Conservation (phyloP, 164 flowering plant genomes). For the Annona cherimola region DNA sequence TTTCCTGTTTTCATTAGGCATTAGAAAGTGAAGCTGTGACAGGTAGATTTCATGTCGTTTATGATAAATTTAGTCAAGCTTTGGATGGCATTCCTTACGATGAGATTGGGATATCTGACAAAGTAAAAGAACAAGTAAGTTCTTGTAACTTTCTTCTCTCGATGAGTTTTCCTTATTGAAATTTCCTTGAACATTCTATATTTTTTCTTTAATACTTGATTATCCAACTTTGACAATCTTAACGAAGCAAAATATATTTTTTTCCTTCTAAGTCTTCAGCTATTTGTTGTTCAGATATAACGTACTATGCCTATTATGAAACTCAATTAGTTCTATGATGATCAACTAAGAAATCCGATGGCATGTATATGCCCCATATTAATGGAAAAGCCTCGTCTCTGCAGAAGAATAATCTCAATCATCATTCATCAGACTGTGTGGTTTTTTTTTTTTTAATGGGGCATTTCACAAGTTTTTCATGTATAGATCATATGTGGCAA, state of each 20-base stretch:
- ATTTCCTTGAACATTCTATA: background rate
- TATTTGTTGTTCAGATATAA: background rate
- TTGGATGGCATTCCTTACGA: slow-evolving; percentile 49
- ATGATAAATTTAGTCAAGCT: slow-evolving; percentile 45
- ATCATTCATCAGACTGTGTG: background rate
- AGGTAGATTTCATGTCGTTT: slow-evolving; percentile 44
- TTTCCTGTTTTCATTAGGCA: slow-evolving; percentile 31
- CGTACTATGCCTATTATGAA: no score
- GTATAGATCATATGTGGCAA: background rate
- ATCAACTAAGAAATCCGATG: no score
- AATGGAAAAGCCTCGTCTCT: background rate
- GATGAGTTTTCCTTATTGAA: background rate
- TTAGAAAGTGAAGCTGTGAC: slow-evolving; percentile 50
- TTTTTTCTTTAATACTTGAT: background rate
- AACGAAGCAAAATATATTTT: background rate
- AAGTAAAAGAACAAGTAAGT: slow-evolving; percentile 68
- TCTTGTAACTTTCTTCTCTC: background rate
- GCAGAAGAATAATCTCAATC: background rate
- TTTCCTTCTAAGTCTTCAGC: background rate
- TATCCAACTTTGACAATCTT: background rate
- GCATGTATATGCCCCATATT: background rate
- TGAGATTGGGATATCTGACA: slow-evolving; percentile 60
- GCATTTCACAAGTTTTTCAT: background rate
- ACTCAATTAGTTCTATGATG: no score
- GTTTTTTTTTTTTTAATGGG: background rate